phyloP scores from a whole-genome alignment of 2,329 filamentous ascomycete species.

The Beauveria australis region DNA sequence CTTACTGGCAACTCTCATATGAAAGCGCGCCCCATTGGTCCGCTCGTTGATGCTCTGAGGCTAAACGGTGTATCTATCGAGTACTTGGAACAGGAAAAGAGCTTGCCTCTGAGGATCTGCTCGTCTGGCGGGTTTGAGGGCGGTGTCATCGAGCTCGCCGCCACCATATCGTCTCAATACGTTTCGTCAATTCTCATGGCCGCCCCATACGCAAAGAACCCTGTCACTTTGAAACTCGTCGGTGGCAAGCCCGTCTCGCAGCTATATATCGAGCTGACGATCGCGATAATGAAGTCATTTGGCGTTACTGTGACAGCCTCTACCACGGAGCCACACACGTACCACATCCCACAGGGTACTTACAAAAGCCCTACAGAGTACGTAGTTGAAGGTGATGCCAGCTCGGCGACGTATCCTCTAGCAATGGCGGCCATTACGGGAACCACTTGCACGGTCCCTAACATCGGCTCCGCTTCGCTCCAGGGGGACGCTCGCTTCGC shows the following conservation, averaged over 20 bases:
- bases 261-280: constrained; percentile 97
- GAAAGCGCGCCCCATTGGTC: constrained; percentile 90
- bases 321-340: constrained; percentile 74
- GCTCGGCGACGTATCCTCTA: constrained; percentile 92
- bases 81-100: constrained; percentile 76
- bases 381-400: constrained; percentile 91
- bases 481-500: constrained; percentile 95
- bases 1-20: constrained; percentile 92
- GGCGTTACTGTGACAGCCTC: constrained; percentile 75
- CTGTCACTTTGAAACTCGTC: constrained; percentile 80
- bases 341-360: constrained; percentile 77
- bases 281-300: constrained; percentile 93
- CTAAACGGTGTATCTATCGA: constrained; percentile 81
- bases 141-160: constrained; percentile 82
- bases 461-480: constrained; percentile 85
- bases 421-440: constrained; percentile 93
- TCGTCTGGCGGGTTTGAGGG: constrained; percentile 78
- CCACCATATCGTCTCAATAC: constrained; percentile 97
- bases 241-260: constrained; percentile 98
- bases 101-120: constrained; percentile 74
- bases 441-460: constrained; percentile 90
- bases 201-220: constrained; percentile 89
- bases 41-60: constrained; percentile 81
- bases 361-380: constrained; percentile 85
- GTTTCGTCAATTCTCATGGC: constrained; percentile 96